Evolutionary conservation across 2,329 filamentous ascomycete species (phyloP).

Genomic region (Aspergillus sp.): DNA sequence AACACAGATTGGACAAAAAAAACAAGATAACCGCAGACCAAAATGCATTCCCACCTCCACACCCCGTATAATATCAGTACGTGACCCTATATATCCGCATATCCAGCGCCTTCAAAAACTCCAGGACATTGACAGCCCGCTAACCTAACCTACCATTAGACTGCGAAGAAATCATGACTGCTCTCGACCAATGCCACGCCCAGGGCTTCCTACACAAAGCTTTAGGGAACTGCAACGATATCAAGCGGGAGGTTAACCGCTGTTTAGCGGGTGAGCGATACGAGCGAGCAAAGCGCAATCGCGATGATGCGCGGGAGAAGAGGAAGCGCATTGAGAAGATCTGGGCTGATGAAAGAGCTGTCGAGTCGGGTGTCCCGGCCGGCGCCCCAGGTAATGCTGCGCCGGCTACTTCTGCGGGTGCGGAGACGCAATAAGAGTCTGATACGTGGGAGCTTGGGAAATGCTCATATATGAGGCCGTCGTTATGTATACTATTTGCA

Average conservation of each 20-base stretch:
- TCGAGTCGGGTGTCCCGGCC: constrained; percentile 17
- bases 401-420: neutral
- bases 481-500: constrained; percentile 7
- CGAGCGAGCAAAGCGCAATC: constrained; percentile 75
- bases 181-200: constrained; percentile 93
- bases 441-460: neutral
- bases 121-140: neutral
- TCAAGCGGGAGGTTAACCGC: constrained; percentile 79
- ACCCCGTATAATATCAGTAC: constrained; percentile 87
- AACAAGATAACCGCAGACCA: constrained; percentile 26
- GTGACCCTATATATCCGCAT: constrained; percentile 22
- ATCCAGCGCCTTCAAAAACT: neutral
- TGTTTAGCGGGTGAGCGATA: constrained; percentile 80
- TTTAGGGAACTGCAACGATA: constrained; percentile 82
- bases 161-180: constrained; percentile 90
- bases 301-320: constrained; percentile 68
- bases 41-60: constrained; percentile 96
- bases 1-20: constrained; percentile 1
- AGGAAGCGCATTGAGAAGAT: constrained; percentile 71
- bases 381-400: neutral
- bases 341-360: constrained; percentile 63
- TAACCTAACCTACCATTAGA: constrained; percentile 52
- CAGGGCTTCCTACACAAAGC: constrained; percentile 90
- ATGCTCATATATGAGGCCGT: neutral
- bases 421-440: neutral